A percentile compares a stretch with the other conserved stretches of the same genome.
Conservation (phyloP, 1,139 yeast species). For the Wickerhamomyces sp. region DNA sequence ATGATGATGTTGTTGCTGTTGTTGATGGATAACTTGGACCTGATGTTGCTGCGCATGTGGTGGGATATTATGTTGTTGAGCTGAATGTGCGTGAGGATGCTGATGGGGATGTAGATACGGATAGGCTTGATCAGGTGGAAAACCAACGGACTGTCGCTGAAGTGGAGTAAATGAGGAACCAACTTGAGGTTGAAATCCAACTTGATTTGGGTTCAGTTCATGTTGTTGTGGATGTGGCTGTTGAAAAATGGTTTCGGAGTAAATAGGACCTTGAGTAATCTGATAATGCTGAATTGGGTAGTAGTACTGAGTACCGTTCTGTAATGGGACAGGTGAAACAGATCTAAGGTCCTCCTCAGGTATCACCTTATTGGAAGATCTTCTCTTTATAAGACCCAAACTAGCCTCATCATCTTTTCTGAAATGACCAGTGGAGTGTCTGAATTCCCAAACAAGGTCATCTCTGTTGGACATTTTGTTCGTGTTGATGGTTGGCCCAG, state of each 20-base stretch:
- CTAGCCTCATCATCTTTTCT: slow-evolving; percentile 68
- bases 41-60: slow-evolving; percentile 12
- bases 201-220: background rate
- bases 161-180: background rate
- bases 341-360: slow-evolving; percentile 24
- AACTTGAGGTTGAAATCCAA: background rate
- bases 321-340: slow-evolving; percentile 4
- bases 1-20: background rate
- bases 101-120: background rate
- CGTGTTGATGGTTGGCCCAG: background rate
- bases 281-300: slow-evolving; percentile 5
- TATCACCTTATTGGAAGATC: slow-evolving; percentile 30
- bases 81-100: no score
- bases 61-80: slow-evolving; percentile 4
- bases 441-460: slow-evolving; percentile 71
- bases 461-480: slow-evolving; percentile 17
- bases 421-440: slow-evolving; percentile 76
- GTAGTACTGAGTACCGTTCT: slow-evolving; percentile 3
- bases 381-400: slow-evolving; percentile 60
- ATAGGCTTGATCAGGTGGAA: background rate
- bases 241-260: background rate
- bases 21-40: slow-evolving; percentile 9
- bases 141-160: background rate
- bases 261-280: background rate
- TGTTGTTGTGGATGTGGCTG: slow-evolving; percentile 1